phyloP scores from a whole-genome alignment of 192 early-diverging fungal genomes.

The Tieghemiomyces parasiticus region DNA sequence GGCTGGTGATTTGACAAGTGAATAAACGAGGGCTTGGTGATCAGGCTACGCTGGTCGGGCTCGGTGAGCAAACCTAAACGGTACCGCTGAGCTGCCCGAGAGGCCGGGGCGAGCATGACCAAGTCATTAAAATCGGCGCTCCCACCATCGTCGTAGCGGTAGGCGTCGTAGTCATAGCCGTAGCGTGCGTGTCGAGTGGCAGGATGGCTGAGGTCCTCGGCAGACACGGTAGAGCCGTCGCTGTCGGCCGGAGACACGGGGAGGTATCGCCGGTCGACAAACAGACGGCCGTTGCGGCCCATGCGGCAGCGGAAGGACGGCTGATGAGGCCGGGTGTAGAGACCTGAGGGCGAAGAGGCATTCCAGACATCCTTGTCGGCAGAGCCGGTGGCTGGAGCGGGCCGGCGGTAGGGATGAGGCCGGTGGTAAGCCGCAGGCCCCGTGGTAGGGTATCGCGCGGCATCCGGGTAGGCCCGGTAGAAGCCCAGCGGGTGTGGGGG shows the following conservation, averaged over 20 bases:
- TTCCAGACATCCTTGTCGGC: not conserved
- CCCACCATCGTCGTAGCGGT: conserved; percentile 8
- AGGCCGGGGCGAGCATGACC: not conserved
- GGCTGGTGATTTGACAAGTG: not conserved
- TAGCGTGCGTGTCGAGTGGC: not conserved
- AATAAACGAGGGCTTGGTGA: conserved; percentile 11
- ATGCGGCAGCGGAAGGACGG: conserved; percentile 10
- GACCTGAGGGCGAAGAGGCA: not conserved
- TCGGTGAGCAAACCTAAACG: conserved; percentile 2
- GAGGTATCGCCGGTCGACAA: conserved; percentile 4
- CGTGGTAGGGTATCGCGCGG: too few relatives aligned
- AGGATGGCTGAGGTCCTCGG: not conserved
- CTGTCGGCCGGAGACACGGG: not conserved
- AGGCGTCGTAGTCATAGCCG: conserved; percentile 9
- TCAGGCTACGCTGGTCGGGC: conserved; percentile 3
- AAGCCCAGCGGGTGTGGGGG: not conserved
- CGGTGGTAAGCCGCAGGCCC: not conserved
- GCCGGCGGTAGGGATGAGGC: conserved; percentile 4
- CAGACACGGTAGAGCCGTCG: too few relatives aligned
- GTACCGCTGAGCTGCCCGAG: not conserved
- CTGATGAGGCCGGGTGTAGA: conserved; percentile 3
- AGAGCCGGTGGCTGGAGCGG: too few relatives aligned
- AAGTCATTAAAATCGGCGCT: not conserved
- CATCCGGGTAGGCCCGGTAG: not conserved
- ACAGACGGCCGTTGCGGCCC: conserved; percentile 9